Evolutionary conservation across 371 early-diverging fungal genomes (phyloP).

Genomic region (Mortierella sp.): DNA sequence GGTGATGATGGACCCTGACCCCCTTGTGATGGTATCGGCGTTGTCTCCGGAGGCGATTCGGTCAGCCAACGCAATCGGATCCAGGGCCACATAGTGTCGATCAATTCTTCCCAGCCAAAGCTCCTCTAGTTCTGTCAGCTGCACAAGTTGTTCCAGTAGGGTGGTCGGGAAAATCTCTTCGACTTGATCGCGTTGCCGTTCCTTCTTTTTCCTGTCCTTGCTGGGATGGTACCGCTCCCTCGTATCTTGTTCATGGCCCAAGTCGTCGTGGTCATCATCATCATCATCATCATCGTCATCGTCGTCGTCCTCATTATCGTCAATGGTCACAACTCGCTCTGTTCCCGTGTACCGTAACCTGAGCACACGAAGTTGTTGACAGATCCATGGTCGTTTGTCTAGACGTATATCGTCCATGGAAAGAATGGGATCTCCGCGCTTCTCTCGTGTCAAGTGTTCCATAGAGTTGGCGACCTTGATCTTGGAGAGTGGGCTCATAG

Average conservation of each 20-base stretch:
- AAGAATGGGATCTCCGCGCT: constrained; percentile 4
- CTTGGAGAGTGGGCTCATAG: constrained; percentile 2
- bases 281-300: background rate
- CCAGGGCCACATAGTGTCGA: background rate
- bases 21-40: background rate
- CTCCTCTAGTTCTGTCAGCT: constrained; percentile 4
- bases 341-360: constrained; percentile 4
- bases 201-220: too few species aligned
- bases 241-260: background rate
- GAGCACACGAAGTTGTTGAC: constrained; percentile 3
- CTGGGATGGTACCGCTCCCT: too few species aligned
- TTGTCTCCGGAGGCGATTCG: background rate
- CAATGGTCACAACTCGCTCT: too few species aligned
- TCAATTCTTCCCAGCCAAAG: constrained; percentile 13
- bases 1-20: too few species aligned
- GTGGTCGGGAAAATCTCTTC: constrained; percentile 2
- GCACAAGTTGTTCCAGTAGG: constrained; percentile 2
- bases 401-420: background rate
- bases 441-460: background rate
- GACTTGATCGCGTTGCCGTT: too few species aligned
- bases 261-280: background rate
- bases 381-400: background rate
- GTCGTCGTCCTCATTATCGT: background rate
- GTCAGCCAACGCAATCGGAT: background rate
- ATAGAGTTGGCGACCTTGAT: background rate